Evolutionary conservation across 257 asterid genomes (phyloP).

Genomic region (Solanum virginianum): DNA sequence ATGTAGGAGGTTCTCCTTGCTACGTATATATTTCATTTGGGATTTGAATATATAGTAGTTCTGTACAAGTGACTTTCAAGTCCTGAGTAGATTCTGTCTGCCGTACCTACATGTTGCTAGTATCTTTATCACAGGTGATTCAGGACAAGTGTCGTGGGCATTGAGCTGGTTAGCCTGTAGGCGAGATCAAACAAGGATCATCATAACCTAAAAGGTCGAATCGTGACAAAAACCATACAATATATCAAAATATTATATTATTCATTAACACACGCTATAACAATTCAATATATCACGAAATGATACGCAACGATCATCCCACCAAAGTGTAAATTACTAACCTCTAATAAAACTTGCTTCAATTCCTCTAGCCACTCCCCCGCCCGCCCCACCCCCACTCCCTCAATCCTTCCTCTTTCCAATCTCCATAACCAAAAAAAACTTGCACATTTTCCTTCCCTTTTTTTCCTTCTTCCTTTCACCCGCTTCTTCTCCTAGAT

Average conservation of each 20-base stretch:
- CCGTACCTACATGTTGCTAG: too few relatives aligned
- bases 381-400: background rate
- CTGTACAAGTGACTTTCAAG: too few relatives aligned
- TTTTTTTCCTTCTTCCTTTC: background rate
- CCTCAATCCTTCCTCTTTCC: background rate
- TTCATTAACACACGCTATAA: background rate
- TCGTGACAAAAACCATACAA: too few relatives aligned
- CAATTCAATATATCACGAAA: background rate
- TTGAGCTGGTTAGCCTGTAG: too few relatives aligned
- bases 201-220: too few relatives aligned
- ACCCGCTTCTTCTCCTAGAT: slow-evolving; percentile 3
- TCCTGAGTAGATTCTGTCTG: too few relatives aligned
- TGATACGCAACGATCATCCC: background rate
- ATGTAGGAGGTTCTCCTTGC: too few relatives aligned
- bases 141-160: too few relatives aligned
- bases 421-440: background rate
- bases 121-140: too few relatives aligned
- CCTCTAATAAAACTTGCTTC: background rate
- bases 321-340: background rate
- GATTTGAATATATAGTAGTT: too few relatives aligned
- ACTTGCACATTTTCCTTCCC: background rate
- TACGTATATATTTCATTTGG: too few relatives aligned
- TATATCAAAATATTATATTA: background rate
- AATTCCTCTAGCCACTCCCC: background rate
- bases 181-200: too few relatives aligned